Conservation (phyloP, 2,329 filamentous ascomycete species). For the Colletotrichum tropicale region DNA sequence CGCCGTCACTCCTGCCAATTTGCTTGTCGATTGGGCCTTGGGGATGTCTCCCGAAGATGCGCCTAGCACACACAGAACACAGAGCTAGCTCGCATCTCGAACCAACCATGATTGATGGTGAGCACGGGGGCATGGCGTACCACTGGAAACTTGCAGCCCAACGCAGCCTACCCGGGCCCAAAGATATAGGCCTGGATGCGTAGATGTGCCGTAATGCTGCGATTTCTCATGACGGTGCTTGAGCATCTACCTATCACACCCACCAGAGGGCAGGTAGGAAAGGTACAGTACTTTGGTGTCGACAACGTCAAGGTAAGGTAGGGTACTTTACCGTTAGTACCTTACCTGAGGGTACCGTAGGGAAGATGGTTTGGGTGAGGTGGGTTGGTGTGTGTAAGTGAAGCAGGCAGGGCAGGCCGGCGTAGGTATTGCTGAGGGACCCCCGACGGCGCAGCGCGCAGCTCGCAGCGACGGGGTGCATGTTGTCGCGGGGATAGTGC, state of each 20-base stretch:
- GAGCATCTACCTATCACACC: not conserved
- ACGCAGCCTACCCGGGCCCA: conserved; percentile 12
- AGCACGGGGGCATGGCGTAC: conserved; percentile 28
- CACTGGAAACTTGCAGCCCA: conserved; percentile 34
- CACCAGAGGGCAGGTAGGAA: not conserved
- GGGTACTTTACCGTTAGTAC: too few species aligned
- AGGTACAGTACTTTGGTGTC: not conserved
- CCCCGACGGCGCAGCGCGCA: not conserved
- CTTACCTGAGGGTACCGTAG: not conserved
- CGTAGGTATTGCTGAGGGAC: not conserved
- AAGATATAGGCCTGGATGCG: not conserved
- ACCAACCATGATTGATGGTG: conserved; percentile 17
- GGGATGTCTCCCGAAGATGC: not conserved
- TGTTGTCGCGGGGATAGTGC: not conserved
- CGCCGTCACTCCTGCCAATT: not conserved
- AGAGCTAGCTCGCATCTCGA: not conserved
- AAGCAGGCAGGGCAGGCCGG: not conserved
- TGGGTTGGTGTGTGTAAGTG: not conserved
- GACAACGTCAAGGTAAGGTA: not conserved
- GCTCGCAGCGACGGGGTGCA: not conserved
- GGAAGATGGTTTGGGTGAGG: not conserved
- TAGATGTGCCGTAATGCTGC: not conserved
- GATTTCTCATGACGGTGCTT: not conserved
- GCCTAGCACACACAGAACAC: not conserved
- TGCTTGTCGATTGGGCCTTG: not conserved